A percentile compares a stretch with the other conserved stretches of the same genome.
Evolutionary conservation across 495 filamentous ascomycete genomes (phyloP).

Genomic region (Talaromyces adpressus): DNA sequence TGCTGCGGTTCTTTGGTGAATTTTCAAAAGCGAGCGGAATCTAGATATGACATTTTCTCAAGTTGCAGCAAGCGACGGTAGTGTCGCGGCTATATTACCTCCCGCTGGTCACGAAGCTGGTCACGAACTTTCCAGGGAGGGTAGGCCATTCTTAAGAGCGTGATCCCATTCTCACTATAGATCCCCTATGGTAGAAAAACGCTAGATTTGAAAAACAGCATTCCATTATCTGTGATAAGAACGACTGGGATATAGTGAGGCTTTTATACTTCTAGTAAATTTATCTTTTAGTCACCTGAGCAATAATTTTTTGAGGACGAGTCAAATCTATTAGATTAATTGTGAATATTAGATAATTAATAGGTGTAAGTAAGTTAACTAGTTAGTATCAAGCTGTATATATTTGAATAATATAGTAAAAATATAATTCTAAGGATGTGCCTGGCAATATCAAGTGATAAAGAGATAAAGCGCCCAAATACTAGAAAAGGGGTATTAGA

Average conservation of each 20-base stretch:
- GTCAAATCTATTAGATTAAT: background rate
- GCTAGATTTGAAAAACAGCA: background rate
- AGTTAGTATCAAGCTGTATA: too few relatives aligned
- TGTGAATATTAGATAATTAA: background rate
- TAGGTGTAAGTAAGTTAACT: background rate
- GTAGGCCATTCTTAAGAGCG: background rate
- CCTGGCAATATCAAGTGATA: too few relatives aligned
- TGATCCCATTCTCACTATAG: background rate
- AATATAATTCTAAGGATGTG: too few relatives aligned
- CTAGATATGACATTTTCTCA: background rate
- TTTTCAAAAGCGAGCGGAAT: conserved; percentile 4
- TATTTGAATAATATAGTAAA: too few relatives aligned
- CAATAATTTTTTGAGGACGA: background rate
- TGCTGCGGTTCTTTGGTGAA: conserved; percentile 1
- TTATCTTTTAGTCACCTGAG: background rate
- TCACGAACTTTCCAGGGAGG: background rate
- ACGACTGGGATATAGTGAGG: background rate
- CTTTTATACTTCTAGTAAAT: background rate
- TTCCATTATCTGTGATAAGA: background rate
- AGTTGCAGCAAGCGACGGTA: background rate
- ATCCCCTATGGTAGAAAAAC: background rate
- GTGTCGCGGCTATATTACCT: too few relatives aligned
- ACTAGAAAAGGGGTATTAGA: too few relatives aligned
- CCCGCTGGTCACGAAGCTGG: too few relatives aligned
- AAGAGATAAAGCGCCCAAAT: too few relatives aligned